Evolutionary conservation across 116 monocot genomes (phyloP).

Genomic region (Phalaenopsis hybrid): DNA sequence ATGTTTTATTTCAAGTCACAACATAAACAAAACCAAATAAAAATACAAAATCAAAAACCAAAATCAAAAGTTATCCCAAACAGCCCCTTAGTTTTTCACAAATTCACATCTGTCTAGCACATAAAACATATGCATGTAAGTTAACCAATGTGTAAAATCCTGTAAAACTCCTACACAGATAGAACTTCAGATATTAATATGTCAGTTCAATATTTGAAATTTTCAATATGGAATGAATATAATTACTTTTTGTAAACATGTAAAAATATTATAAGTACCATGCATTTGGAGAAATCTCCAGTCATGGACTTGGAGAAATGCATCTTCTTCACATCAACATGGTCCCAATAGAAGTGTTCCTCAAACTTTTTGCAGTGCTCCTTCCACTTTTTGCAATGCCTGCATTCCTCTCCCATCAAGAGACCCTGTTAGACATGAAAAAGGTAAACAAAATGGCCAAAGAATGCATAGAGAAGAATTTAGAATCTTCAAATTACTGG

Average conservation of each 20-base stretch:
- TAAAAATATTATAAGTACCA: constrained; percentile 2
- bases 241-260: neutral
- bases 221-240: neutral
- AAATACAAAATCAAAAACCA: too few species aligned
- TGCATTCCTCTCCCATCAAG: neutral
- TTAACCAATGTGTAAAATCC: neutral
- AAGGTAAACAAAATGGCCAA: neutral
- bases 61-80: too few species aligned
- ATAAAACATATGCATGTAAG: neutral
- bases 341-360: constrained; percentile 11
- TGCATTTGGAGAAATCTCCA: constrained; percentile 6
- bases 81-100: neutral
- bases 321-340: constrained; percentile 1
- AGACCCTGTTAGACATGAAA: neutral
- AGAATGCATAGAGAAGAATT: neutral
- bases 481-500: neutral
- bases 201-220: neutral
- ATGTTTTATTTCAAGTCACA: too few species aligned
- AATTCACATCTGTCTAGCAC: neutral
- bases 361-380: constrained; percentile 7
- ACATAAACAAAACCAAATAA: too few species aligned
- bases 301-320: constrained; percentile 3
- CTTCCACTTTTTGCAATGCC: constrained; percentile 3
- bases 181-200: neutral
- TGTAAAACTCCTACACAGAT: neutral